phyloP scores from a whole-genome alignment of 768 basidiomycete genomes.

The Pholiota microspora region DNA sequence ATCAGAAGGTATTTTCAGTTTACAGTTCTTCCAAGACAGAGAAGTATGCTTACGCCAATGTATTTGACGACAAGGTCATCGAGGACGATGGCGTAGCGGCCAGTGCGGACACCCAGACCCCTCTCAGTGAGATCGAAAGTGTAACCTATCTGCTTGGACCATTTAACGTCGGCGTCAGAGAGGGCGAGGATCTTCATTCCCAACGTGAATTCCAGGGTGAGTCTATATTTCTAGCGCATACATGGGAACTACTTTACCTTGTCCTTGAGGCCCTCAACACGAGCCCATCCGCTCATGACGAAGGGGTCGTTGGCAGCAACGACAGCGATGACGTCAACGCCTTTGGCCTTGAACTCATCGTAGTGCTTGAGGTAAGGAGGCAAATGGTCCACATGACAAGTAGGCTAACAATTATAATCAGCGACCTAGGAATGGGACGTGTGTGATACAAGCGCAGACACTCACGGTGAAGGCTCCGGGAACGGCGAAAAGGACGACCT shows the following conservation, averaged over 20 bases:
- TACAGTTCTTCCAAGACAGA: background rate
- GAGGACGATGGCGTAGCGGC: conserved; percentile 61
- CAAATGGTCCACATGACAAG: conserved; percentile 66
- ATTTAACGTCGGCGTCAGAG: conserved; percentile 52
- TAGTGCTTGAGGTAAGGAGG: conserved; percentile 67
- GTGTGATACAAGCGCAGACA: background rate
- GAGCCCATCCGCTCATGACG: conserved; percentile 66
- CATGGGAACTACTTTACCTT: conserved; percentile 39
- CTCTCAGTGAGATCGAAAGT: conserved; percentile 45
- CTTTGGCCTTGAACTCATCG: conserved; percentile 76
- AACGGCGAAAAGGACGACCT: conserved; percentile 74
- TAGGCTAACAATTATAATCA: conserved; percentile 32
- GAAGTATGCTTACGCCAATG: conserved; percentile 43
- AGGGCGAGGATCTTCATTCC: conserved; percentile 52
- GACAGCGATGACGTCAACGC: conserved; percentile 71
- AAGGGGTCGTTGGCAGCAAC: conserved; percentile 80
- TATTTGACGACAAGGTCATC: conserved; percentile 73
- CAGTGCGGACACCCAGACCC: conserved; percentile 58
- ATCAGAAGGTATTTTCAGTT: conserved; percentile 7
- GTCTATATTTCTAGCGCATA: conserved; percentile 1
- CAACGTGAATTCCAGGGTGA: conserved; percentile 2
- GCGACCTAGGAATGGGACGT: too few species aligned
- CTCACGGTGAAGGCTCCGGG: conserved; percentile 81
- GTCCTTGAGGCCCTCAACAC: conserved; percentile 61
- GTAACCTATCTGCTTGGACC: conserved; percentile 56